Conservation (phyloP, 129 eudicot species). For the Pseudognaphalium luteoalbum region DNA sequence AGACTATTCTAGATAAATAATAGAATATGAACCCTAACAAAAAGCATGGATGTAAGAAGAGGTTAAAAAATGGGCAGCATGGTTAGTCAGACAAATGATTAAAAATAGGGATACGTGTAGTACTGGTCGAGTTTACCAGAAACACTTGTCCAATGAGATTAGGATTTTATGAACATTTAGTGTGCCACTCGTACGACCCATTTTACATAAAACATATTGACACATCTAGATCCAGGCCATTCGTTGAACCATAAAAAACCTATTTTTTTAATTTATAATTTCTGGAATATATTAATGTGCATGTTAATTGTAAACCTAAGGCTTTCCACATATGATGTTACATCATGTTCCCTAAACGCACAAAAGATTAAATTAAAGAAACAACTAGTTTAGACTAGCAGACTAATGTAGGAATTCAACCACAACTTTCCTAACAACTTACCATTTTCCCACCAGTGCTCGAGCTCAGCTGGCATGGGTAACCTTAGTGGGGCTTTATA, state of each 20-base stretch:
- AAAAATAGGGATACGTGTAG: not conserved
- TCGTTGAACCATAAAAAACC: not conserved
- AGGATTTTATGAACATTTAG: no score
- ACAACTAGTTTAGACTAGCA: not conserved
- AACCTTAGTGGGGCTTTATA: slow-evolving; percentile 84
- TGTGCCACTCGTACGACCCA: no score
- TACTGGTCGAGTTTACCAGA: not conserved
- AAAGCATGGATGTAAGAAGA: not conserved
- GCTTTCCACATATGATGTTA: slow-evolving; percentile 2
- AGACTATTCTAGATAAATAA: not conserved
- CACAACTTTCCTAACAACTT: not conserved
- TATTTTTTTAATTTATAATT: not conserved
- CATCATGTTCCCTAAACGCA: slow-evolving; percentile 2
- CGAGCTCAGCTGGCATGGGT: slow-evolving; percentile 97
- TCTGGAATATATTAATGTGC: not conserved
- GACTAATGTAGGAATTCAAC: not conserved
- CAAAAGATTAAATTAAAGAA: not conserved
- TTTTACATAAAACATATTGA: no score
- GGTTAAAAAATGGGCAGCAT: not conserved
- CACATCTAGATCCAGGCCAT: no score
- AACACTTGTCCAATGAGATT: not conserved
- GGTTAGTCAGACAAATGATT: not conserved
- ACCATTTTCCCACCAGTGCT: slow-evolving; percentile 90
- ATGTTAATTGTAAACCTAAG: not conserved
- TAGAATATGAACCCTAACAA: not conserved